These are phyloP conservation scores for Nicotiana paniculata DNA, from an alignment of 257 asterid species.

Conservation along the genomic window DNA sequence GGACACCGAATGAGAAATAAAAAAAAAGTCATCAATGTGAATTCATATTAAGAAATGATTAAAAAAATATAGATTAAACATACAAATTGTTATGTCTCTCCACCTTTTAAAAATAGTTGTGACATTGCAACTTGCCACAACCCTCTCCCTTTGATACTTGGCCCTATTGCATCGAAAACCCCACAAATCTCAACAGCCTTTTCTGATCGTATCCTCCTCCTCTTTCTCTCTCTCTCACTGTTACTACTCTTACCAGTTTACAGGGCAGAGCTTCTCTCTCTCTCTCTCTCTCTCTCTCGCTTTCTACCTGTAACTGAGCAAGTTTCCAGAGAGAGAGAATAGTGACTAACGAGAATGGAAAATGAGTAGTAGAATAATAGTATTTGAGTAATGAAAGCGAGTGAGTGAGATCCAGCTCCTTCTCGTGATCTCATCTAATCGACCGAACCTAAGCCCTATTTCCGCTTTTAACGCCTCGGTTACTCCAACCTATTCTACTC, in stretches of 20 bases:
- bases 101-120: neutral
- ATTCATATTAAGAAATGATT: too few species aligned
- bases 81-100: neutral
- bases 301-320: neutral
- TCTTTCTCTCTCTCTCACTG: conserved; percentile 12
- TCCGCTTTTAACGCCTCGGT: conserved; percentile 10
- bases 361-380: neutral
- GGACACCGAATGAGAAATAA: too few species aligned
- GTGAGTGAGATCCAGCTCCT: conserved; percentile 16
- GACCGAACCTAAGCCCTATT: neutral
- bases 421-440: neutral
- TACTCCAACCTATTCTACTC: conserved; percentile 22
- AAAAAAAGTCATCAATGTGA: too few species aligned
- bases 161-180: conserved; percentile 29
- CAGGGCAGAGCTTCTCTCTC: conserved; percentile 2
- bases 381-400: conserved; percentile 8
- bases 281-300: conserved; percentile 10
- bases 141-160: neutral
- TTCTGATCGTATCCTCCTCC: neutral
- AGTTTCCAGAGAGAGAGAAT: conserved; percentile 8
- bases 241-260: conserved; percentile 8
- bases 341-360: conserved; percentile 1
- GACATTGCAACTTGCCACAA: neutral
- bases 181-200: conserved; percentile 53
- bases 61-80: too few species aligned